Conservation (phyloP, 129 eudicot genomes). For the Logfia minima region DNA sequence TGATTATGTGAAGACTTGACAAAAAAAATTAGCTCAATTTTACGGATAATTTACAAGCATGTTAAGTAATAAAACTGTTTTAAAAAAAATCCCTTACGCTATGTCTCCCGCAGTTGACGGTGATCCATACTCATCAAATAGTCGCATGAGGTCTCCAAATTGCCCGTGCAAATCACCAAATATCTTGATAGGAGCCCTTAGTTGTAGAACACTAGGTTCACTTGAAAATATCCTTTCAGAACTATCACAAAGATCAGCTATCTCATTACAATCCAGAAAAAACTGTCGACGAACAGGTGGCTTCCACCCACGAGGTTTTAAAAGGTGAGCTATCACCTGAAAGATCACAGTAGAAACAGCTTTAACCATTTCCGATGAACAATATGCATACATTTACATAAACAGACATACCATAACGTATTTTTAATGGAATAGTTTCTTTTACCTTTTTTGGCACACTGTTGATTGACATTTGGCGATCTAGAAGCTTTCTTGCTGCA, state of each 20-base stretch:
- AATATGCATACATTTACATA: neutral
- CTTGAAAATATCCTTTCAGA: slow-evolving; percentile 93
- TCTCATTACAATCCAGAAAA: slow-evolving; percentile 94
- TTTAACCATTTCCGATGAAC: neutral
- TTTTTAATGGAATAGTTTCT: neutral
- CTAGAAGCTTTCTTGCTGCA: slow-evolving; percentile 95
- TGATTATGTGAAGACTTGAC: slow-evolving; percentile 10
- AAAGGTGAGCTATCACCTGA: slow-evolving; percentile 86
- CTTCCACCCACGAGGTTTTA: slow-evolving; percentile 99
- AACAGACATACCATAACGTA: slow-evolving; percentile 3
- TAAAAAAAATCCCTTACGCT: slow-evolving; percentile 62
- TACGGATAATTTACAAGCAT: neutral
- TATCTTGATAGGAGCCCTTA: slow-evolving; percentile 93
- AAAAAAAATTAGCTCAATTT: neutral
- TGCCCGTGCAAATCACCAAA: slow-evolving; percentile 99
- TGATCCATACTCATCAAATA: slow-evolving; percentile 97
- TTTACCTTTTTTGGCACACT: slow-evolving; percentile 96
- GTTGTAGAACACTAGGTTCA: slow-evolving; percentile 94
- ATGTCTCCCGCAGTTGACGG: slow-evolving; percentile 99
- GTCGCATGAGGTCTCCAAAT: slow-evolving; percentile 98
- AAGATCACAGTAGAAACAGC: neutral
- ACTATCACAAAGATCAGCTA: slow-evolving; percentile 97
- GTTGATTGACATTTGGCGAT: slow-evolving; percentile 93
- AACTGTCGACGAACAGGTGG: slow-evolving; percentile 98
- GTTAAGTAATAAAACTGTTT: slow-evolving; percentile 2